Conservation (phyloP, 768 basidiomycete genomes). For the Boletus rubroflammeus region DNA sequence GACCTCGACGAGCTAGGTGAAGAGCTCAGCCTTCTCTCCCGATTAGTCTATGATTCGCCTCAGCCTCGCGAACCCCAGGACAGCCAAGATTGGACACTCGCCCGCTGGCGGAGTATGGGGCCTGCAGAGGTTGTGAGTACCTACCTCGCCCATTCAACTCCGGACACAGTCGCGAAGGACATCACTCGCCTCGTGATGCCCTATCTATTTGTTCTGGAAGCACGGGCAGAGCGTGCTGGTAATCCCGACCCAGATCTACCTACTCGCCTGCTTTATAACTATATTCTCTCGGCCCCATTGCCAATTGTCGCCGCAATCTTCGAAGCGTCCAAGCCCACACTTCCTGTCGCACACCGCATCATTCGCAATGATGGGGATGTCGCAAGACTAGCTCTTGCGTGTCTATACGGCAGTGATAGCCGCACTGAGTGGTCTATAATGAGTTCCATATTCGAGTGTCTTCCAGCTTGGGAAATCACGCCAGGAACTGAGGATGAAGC, state of each 20-base stretch:
- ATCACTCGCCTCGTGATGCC: constrained; percentile 81
- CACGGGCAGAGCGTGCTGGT: constrained; percentile 79
- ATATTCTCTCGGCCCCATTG: constrained; percentile 65
- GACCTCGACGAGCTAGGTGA: constrained; percentile 85
- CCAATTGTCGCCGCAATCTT: constrained; percentile 72
- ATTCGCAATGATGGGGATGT: constrained; percentile 81
- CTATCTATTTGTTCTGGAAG: constrained; percentile 89
- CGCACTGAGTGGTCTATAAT: constrained; percentile 76
- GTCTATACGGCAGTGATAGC: constrained; percentile 78
- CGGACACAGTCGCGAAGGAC: constrained; percentile 60
- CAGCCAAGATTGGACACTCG: constrained; percentile 71
- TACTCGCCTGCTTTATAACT: constrained; percentile 64
- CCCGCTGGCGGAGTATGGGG: constrained; percentile 66
- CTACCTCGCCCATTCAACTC: constrained; percentile 72
- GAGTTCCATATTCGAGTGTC: constrained; percentile 92
- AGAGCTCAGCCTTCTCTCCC: constrained; percentile 82
- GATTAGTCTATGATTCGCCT: constrained; percentile 81
- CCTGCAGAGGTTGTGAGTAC: constrained; percentile 64
- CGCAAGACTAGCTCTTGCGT: constrained; percentile 81
- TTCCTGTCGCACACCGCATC: constrained; percentile 65
- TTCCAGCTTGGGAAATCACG: constrained; percentile 81
- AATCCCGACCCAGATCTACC: constrained; percentile 64
- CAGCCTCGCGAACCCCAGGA: constrained; percentile 38
- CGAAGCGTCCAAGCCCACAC: constrained; percentile 88
- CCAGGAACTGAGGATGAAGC: constrained; percentile 56